Conservation (phyloP, 2,329 filamentous ascomycete species). For the Didymella sp. region DNA sequence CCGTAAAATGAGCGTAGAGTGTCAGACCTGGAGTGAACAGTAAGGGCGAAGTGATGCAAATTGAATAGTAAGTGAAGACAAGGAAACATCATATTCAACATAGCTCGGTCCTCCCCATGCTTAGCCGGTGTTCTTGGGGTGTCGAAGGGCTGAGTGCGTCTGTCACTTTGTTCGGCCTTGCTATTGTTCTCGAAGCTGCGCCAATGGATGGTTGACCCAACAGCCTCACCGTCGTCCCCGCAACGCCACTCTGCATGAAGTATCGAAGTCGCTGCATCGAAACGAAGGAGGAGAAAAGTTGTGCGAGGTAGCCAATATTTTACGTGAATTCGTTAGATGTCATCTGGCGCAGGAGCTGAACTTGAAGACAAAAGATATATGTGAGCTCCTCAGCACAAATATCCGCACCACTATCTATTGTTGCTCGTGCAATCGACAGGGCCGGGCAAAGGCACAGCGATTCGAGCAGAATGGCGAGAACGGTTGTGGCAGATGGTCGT, state of each 20-base stretch:
- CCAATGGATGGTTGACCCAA: background rate
- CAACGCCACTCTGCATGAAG: background rate
- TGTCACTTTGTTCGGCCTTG: slow-evolving; percentile 39
- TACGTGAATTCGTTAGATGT: slow-evolving; percentile 13
- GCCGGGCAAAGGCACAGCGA: slow-evolving; percentile 9
- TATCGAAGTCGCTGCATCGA: background rate
- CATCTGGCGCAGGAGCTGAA: background rate
- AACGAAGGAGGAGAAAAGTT: background rate
- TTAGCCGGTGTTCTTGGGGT: slow-evolving; percentile 6
- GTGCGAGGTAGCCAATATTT: background rate
- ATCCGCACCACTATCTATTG: background rate
- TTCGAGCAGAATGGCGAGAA: background rate
- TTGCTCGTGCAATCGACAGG: background rate
- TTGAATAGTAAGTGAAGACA: slow-evolving; percentile 18
- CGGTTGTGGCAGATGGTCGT: background rate
- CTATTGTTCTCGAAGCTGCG: slow-evolving; percentile 42
- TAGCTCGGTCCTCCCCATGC: slow-evolving; percentile 20
- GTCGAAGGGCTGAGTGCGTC: slow-evolving; percentile 16
- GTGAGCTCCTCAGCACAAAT: background rate
- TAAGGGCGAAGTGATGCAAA: slow-evolving; percentile 9
- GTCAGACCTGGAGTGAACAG: slow-evolving; percentile 1
- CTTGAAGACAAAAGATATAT: background rate
- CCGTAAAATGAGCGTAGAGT: slow-evolving; percentile 2
- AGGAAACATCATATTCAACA: slow-evolving; percentile 25
- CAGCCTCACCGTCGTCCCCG: background rate